These are phyloP conservation scores for Crithidia brevicula DNA, from an alignment of 208 protist species.

Conservation along the genomic window DNA sequence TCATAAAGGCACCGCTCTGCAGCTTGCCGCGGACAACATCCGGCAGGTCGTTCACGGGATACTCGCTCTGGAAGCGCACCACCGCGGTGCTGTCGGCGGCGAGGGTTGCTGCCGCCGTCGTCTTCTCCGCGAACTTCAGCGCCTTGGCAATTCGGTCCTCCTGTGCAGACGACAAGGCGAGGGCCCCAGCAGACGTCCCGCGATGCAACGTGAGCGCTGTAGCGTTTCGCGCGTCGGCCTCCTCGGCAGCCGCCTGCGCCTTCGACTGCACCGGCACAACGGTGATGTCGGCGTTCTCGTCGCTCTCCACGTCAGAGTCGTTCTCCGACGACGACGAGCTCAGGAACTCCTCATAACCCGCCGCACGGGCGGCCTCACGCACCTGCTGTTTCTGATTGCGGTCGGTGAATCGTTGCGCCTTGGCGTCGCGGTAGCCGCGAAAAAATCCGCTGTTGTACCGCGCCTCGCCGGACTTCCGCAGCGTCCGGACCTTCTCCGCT, in stretches of 20 bases:
- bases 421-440: conserved; percentile 74
- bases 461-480: conserved; percentile 70
- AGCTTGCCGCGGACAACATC: conserved; percentile 64
- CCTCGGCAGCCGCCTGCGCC: conserved; percentile 9
- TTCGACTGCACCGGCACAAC: conserved; percentile 25
- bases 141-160: conserved; percentile 70
- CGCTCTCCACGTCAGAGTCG: conserved; percentile 50
- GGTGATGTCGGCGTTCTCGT: conserved; percentile 40
- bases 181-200: conserved; percentile 2
- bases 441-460: conserved; percentile 73
- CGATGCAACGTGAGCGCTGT: conserved; percentile 30
- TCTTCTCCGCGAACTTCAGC: conserved; percentile 78
- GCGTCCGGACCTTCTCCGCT: conserved; percentile 66
- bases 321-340: conserved; percentile 45
- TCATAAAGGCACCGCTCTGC: conserved; percentile 65
- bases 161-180: conserved; percentile 36
- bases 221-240: conserved; percentile 20
- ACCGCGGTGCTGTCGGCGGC: conserved; percentile 29
- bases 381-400: conserved; percentile 70
- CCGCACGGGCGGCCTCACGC: conserved; percentile 63
- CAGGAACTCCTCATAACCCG: conserved; percentile 80
- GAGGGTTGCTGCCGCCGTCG: conserved; percentile 49
- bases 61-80: conserved; percentile 85
- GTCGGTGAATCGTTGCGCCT: conserved; percentile 57
- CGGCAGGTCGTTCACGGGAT: conserved; percentile 84